Base-by-base conservation (phyloP, 139 green algal genomes). In the Coccomyxa sp. region DNA sequence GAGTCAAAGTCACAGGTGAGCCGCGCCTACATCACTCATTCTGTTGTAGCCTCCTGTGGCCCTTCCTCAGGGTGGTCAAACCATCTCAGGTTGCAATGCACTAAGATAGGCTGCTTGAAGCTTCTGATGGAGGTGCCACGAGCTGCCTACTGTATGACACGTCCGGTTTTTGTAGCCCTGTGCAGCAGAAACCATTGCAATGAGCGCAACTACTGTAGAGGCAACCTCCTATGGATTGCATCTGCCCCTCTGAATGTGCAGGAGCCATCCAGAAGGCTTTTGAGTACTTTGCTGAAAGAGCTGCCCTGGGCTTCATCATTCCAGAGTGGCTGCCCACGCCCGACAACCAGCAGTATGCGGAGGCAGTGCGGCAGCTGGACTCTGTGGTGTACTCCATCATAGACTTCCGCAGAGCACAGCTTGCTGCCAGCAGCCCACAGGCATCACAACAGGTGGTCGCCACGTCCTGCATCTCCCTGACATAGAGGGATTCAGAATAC, bases 251-350 rank as follows among this genome's bases (percentile, higher is more conserved):
- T n/a, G n/a, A n/a, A n/a, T n/a, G 0, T 75, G 70, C 82, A 86
- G 76, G 78, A 35, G 77, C 86, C 1, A 87, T 94, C 58, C 71
- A 73, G 39, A 80, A 82, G 27, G 93, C 93, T 0, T 97, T 97
- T 74, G 77, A 84, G 2, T 95, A 91, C 80, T 96, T 97, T 74
- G 82, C 86, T 0, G 77, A 75, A 39, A 80, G 88, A 0, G 85
- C 83, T 14, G 84, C 81, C 12, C 82, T 81, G 1, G 86, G 83
- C 22, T 84, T 92, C 39, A 82, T 88, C 40, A 78, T 97, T 6
- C 92, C 92, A 10, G 92, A 96, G 81, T 97, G 91, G 90, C 74
- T 96, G 55, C 94, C 94, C 34, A 95, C 88, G 0, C 91, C 90
- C 6, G 90, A 93, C 55, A 97, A 97, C 81, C 36, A 92, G 18